Evolutionary conservation across 257 asterid species (phyloP).

Genomic region (Solanum pennellii): DNA sequence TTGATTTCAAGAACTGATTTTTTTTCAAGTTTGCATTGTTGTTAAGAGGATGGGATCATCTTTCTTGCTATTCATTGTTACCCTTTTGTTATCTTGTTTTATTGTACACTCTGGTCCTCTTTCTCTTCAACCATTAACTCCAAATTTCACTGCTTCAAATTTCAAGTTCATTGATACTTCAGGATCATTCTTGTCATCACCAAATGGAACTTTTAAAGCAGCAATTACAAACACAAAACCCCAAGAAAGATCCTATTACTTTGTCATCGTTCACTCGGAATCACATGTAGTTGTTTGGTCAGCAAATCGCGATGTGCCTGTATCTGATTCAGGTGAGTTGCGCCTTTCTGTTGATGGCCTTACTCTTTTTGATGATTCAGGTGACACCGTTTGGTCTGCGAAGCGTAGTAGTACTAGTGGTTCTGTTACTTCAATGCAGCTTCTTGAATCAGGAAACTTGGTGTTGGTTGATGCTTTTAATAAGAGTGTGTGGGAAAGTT

Average conservation of each 20-base stretch:
- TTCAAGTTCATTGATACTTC: conserved; percentile 14
- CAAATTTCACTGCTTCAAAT: conserved; percentile 43
- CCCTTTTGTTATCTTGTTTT: background rate
- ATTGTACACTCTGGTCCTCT: background rate
- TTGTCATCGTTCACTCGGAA: conserved; percentile 42
- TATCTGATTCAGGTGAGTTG: conserved; percentile 31
- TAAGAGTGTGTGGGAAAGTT: conserved; percentile 58
- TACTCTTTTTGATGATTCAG: conserved; percentile 17
- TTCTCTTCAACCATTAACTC: conserved; percentile 6
- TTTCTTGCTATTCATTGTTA: background rate
- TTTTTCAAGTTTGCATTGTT: background rate
- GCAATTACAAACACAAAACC: conserved; percentile 33
- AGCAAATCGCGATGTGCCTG: conserved; percentile 52
- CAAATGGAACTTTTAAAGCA: conserved; percentile 44
- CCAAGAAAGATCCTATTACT: conserved; percentile 31
- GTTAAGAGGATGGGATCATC: background rate
- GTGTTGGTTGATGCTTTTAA: conserved; percentile 42
- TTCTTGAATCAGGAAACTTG: conserved; percentile 54
- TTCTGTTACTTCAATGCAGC: conserved; percentile 21
- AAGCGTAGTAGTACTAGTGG: conserved; percentile 5
- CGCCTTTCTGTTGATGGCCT: conserved; percentile 28
- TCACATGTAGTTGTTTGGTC: conserved; percentile 56
- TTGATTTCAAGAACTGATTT: background rate
- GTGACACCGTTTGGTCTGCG: conserved; percentile 42
- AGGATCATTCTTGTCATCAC: conserved; percentile 48